Evolutionary conservation across 2,329 filamentous ascomycete genomes (phyloP), one percentile per base, ranked within the genome.

Genomic region (Exophiala sideris): DNA sequence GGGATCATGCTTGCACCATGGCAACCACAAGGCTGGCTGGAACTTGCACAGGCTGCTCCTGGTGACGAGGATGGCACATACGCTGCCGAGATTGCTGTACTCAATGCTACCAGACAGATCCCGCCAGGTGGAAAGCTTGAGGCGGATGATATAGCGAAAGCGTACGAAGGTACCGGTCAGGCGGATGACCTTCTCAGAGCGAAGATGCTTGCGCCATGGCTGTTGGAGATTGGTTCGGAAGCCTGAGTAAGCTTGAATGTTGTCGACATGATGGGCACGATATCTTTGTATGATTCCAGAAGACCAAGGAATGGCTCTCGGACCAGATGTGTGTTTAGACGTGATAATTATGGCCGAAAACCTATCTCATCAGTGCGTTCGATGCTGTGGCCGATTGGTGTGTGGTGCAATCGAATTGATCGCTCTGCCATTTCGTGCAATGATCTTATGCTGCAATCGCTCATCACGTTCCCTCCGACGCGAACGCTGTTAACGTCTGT

Each of bases 161-260:
- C 89, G 4, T 91, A 88, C 74, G 82, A 87, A 1, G 86, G 87
- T 1, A 91, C 87, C 0, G 85, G 87, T 1, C 82, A 76, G 54
- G 78, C 83, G 3, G 81, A 80, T 3, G 88, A 95, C 77, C 86
- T 88, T 18, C 87, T 96, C 70, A 82, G 81, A 60, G 86, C 87
- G 5, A 80, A 91, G 42, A 80, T 94, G 70, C 70, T 95, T 62
- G 89, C 91, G 35, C 94, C 94, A 5, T 97, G 92, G 91, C 76
- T 74, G 53, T 18, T 54, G 36, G 48, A 49, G 12, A 20, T 57
- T 21, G 51, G 38, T 38, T 45, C n/a, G 33, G 50, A 48, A 20
- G 46, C 20, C 35, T 48, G 20, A 14, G 52, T 20, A 52, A 14
- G n/a, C 3, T 16, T 12, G 14, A 10, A 12, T 5, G 35, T 11